Percentiles rank a stretch among this genome's conserved stretches.
Evolutionary conservation across 78 protist species (phyloP).

Genomic region (Dictyostelium intermedium): DNA sequence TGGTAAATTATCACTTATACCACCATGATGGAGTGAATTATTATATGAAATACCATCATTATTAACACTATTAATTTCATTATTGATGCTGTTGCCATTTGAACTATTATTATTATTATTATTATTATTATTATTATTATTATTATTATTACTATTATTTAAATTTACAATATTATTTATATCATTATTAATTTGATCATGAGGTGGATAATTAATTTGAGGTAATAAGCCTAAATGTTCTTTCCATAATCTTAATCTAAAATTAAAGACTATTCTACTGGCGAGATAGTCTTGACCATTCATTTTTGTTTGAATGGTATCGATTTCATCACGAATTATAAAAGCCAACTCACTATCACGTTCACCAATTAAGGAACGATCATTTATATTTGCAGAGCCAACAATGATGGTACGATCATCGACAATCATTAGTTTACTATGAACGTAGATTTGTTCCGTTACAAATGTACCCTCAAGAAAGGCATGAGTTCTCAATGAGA

Average conservation of each 20-base stretch:
- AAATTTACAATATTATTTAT: not conserved
- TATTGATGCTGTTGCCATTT: not conserved
- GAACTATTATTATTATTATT: not conserved
- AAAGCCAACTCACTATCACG: conserved; percentile 79
- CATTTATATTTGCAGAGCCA: conserved; percentile 94
- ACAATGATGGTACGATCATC: conserved; percentile 89
- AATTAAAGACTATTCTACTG: conserved; percentile 34
- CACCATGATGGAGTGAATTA: not conserved
- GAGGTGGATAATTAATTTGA: conserved; percentile 47
- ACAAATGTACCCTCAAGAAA: conserved; percentile 67
- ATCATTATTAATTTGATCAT: not conserved
- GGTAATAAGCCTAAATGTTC: conserved; percentile 79
- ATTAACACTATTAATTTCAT: not conserved
- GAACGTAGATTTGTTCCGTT: conserved; percentile 89
- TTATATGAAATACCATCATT: not conserved
- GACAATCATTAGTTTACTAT: conserved; percentile 90
- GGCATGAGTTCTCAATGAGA: conserved; percentile 66
- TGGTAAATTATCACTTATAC: not conserved
- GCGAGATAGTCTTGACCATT: conserved; percentile 73
- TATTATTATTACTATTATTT: not conserved
- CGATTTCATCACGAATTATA: conserved; percentile 53
- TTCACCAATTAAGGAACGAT: conserved; percentile 76
- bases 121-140: not conserved
- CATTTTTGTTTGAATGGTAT: conserved; percentile 59
- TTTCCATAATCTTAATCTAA: conserved; percentile 66